Conservation (phyloP, 257 asterid species). For the Lithospermum erythrorhizon region DNA sequence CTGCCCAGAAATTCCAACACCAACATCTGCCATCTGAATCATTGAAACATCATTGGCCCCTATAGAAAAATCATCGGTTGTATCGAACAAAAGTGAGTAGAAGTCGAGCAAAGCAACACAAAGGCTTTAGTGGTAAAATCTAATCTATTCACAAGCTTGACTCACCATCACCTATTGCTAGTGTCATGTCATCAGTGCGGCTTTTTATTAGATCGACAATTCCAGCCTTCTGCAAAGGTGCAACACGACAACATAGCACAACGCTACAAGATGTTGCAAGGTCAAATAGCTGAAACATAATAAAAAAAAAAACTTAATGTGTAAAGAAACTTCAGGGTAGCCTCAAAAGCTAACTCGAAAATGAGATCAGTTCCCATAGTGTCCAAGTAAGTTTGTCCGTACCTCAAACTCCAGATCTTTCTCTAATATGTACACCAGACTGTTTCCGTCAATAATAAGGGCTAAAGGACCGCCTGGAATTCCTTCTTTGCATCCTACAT, state of each 20-base stretch:
- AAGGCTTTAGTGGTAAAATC: not conserved
- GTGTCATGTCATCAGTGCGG: conserved; percentile 93
- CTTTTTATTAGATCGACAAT: conserved; percentile 85
- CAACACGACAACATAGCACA: conserved; percentile 96
- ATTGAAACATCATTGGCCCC: conserved; percentile 99
- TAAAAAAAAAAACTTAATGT: conserved; percentile 4
- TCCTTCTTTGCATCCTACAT: conserved; percentile 34
- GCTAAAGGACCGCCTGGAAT: conserved; percentile 51
- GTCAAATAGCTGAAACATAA: conserved; percentile 65
- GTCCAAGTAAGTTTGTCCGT: conserved; percentile 15
- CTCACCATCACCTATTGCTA: conserved; percentile 99
- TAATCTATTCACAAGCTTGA: conserved; percentile 17
- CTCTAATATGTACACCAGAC: conserved; percentile 91
- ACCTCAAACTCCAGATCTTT: conserved; percentile 85
- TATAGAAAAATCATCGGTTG: conserved; percentile 24
- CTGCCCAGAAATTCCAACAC: conserved; percentile 98
- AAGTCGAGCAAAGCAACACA: not conserved
- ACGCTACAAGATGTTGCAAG: conserved; percentile 82
- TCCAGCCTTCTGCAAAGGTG: conserved; percentile 99
- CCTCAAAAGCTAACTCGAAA: conserved; percentile 3
- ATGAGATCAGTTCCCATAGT: conserved; percentile 9
- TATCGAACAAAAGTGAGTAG: conserved; percentile 14
- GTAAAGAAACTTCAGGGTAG: conserved; percentile 1
- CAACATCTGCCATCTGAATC: conserved; percentile 99
- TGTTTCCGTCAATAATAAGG: conserved; percentile 94